Base-by-base conservation (phyloP, 306 rosid genomes). In the Trifolium fragiferum region DNA sequence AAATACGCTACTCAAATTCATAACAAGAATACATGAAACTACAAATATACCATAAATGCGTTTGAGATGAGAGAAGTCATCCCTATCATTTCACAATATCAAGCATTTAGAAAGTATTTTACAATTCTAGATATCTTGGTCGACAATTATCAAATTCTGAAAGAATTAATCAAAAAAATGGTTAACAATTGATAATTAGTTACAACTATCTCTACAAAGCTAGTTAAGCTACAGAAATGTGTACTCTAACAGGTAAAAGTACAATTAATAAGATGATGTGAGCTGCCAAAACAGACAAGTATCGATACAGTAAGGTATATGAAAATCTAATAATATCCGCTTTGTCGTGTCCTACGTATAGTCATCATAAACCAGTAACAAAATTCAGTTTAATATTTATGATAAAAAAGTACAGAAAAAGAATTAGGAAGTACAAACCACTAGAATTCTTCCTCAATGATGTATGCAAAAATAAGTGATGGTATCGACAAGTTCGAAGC, bases 401-500 rank as follows among this genome's bases (percentile, higher is more conserved):
- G 8, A 66, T 75, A 4, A 55, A 41, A 14, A 4, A 11, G 61
- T 5, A 57, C 14, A 66, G 44, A n/a, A 33, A 20, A 65, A 59
- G 47, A 30, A 49, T 25, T 19, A 53, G 49, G 53, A 63, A 84
- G 35, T 70, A 74, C 79, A 5, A 60, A 93, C 98, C 98, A 84
- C 96, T 80, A 76, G 88, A 88, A 78, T 83, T 89, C 66, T 78
- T 82, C 78, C 88, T 86, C 83, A 93, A 83, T 69, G 98, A 93
- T 18, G 87, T 77, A 66, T 93, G 98, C 80, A 93, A 79, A 68
- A 87, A 91, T 76, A 93, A 83, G 85, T 91, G 91, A 83, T 93
- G 97, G 77, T 87, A 89, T 19, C 72, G 97, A 81, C 98, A 83
- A 69, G 97, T 93, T 61, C 97, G 98, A 79, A 93, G 93, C 87